Conservation (phyloP, 208 protist species). For the Crithidia expoeki region DNA sequence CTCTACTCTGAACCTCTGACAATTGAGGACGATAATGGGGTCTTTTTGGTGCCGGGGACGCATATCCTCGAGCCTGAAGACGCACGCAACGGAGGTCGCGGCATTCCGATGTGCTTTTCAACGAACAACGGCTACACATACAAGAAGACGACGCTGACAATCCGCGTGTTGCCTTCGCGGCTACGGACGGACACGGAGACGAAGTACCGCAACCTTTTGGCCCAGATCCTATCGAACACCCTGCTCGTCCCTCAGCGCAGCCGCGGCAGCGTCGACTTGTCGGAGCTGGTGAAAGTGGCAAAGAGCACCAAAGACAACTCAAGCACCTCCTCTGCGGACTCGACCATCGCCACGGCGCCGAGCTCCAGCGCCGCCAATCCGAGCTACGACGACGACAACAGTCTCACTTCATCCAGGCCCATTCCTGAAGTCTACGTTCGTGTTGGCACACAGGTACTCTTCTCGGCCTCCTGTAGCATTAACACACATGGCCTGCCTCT, state of each 20-base stretch:
- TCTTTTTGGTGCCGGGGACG: constrained; percentile 55
- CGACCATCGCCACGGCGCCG: background rate
- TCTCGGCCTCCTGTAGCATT: constrained; percentile 54
- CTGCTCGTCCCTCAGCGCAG: constrained; percentile 59
- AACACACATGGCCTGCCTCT: constrained; percentile 56
- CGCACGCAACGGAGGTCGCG: background rate
- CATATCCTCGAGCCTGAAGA: constrained; percentile 41
- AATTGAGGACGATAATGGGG: constrained; percentile 67
- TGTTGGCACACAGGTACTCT: constrained; percentile 45
- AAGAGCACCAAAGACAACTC: constrained; percentile 3
- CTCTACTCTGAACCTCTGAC: constrained; percentile 55
- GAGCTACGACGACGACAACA: constrained; percentile 6
- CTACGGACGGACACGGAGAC: constrained; percentile 45
- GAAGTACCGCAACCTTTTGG: constrained; percentile 42
- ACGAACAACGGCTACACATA: constrained; percentile 53
- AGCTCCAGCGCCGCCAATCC: background rate
- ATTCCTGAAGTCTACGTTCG: constrained; percentile 16
- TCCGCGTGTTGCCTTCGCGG: constrained; percentile 47
- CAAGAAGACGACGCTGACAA: constrained; percentile 31
- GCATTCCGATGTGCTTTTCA: constrained; percentile 54
- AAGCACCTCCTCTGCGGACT: background rate
- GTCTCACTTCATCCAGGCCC: background rate
- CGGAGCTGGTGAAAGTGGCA: constrained; percentile 29
- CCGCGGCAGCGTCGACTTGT: constrained; percentile 55
- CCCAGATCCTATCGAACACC: constrained; percentile 50